phyloP scores from a whole-genome alignment of 2,329 filamentous ascomycete species.

The Sclerotinia minor region DNA sequence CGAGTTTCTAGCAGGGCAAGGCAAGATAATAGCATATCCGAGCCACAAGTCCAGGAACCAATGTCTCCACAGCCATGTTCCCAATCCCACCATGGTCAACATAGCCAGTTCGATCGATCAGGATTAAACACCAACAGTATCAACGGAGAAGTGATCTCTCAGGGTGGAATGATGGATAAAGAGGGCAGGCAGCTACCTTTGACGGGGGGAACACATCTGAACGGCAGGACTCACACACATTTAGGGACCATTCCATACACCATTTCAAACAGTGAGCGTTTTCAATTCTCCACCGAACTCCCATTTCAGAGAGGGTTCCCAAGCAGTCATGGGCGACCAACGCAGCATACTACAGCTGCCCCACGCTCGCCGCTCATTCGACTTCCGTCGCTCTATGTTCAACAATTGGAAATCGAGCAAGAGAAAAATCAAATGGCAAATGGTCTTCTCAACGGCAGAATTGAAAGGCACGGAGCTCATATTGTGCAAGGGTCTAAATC shows the following conservation, averaged over 20 bases:
- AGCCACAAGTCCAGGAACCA: not conserved
- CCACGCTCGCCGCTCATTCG: slow-evolving; percentile 15
- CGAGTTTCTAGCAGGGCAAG: not conserved
- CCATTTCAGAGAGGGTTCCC: not conserved
- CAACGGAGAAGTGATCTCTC: not conserved
- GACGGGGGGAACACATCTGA: not conserved
- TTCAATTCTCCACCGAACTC: not conserved
- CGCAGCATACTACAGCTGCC: not conserved
- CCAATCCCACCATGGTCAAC: not conserved
- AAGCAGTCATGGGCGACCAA: not conserved
- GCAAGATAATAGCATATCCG: not conserved
- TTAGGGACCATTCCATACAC: not conserved
- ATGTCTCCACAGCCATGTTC: not conserved
- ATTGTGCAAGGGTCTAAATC: not conserved
- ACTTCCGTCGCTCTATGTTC: slow-evolving; percentile 13
- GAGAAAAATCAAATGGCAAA: not conserved
- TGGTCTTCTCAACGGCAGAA: not conserved
- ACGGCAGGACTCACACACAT: not conserved
- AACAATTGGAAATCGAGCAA: slow-evolving; percentile 13
- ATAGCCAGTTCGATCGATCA: not conserved
- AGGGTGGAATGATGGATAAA: not conserved
- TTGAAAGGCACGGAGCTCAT: not conserved
- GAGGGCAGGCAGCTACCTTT: not conserved
- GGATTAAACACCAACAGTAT: not conserved
- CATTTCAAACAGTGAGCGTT: not conserved